Evolutionary conservation across 129 eudicot species (phyloP), one percentile per base, ranked within the genome.

Genomic region (Centrapalus pauciflorus): DNA sequence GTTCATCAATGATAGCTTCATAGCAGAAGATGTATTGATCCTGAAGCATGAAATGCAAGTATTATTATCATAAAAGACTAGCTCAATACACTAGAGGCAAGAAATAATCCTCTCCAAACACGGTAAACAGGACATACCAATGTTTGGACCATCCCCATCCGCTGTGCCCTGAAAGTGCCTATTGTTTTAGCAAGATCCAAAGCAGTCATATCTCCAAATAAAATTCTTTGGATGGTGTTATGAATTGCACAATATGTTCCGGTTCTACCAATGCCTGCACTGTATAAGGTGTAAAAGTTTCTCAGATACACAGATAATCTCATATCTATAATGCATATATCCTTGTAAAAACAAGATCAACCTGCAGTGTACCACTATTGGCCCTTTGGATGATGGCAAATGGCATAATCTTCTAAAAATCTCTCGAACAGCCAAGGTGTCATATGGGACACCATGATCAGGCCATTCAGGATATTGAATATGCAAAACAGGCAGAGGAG

Each of bases 261-360:
- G 7, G 99, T 93, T 74, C 99, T 90, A 76, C 99, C 99, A 27
- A 93, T 86, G 38, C 99, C 99, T 75, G 99, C 99, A 82, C 99
- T 93, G 96, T 60, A 50, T 58, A 67, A 37, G 27, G 26, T 30
- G 5, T 45, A 35, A 38, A 34, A 54, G 49, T 0, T 59, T 56
- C 12, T 73, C 77, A 84, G 76, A 67, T 32, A 27, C 32, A 45
- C 8, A 16, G 13, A 11, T 62, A 28, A 52, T 24, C 26, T 29
- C 33, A 4, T 32, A 59, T 50, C 23, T 19, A 61, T 41, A 51
- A 70, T 46, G 29, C 71, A 78, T 17, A 61, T 66, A 25, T 51
- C 19, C 3, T 29, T 21, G 25, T 65, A 32, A 65, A 57, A 10
- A 26, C 11, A 24, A 40, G 46, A 14, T 45, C 59, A 68, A 93